Percentiles rank a stretch among this genome's conserved stretches.
Conservation (phyloP, 495 filamentous ascomycete genomes). For the Neurospora sp. region DNA sequence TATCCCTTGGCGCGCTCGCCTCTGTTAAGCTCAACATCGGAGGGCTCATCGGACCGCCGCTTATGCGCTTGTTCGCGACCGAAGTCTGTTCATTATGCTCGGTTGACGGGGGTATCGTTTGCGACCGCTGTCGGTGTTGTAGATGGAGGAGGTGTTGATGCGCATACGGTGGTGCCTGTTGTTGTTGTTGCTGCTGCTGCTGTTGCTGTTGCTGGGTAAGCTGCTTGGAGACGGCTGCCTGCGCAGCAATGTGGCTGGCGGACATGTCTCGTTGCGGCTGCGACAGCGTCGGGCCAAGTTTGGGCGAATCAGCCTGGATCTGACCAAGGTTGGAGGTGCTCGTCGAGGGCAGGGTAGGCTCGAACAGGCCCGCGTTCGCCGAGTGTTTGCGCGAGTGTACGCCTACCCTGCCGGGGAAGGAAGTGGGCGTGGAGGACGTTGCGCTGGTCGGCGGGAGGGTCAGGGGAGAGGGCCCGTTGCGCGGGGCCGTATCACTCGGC, state of each 20-base stretch:
- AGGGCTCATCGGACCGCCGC: conserved; percentile 43
- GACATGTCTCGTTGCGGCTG: conserved; percentile 30
- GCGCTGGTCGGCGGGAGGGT: conserved; percentile 27
- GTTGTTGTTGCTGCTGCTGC: conserved; percentile 19
- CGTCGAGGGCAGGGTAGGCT: conserved; percentile 70
- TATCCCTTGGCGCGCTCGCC: conserved; percentile 45
- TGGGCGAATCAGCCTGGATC: conserved; percentile 30
- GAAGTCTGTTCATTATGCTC: conserved; percentile 22
- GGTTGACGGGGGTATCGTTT: conserved; percentile 47
- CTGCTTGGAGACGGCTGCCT: conserved; percentile 61
- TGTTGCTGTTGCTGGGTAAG: conserved; percentile 48
- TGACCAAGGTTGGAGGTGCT: conserved; percentile 43
- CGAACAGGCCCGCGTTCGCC: conserved; percentile 82
- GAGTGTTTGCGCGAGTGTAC: conserved; percentile 43
- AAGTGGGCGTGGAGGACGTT: conserved; percentile 12
- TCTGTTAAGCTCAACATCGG: conserved; percentile 46
- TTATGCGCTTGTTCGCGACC: conserved; percentile 28
- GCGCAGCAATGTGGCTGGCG: conserved; percentile 82
- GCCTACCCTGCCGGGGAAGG: conserved; percentile 16
- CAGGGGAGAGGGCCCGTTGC: conserved; percentile 32
- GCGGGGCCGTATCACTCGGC: conserved; percentile 16
- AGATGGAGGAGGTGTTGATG: conserved; percentile 28
- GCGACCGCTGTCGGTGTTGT: conserved; percentile 58
- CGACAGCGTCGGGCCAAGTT: conserved; percentile 32
- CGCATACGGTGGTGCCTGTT: conserved; percentile 28